A percentile compares a stretch with the other conserved stretches of the same genome.
Evolutionary conservation across 345 rosid species (phyloP).

Genomic region (Eutrema yunnanense): DNA sequence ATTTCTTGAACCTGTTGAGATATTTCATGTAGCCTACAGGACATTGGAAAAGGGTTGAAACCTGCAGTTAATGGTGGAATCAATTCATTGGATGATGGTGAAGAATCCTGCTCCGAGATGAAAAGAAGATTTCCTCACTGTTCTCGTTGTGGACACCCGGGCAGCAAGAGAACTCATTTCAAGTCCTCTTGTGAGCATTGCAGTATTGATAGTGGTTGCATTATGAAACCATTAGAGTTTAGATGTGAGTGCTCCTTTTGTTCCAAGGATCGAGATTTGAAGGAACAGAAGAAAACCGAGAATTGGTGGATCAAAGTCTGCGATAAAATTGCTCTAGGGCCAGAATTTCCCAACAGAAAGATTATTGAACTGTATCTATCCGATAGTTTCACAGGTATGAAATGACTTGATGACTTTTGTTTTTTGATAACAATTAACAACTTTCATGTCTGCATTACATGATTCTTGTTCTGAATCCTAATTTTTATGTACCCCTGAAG

Average conservation of each 20-base stretch:
- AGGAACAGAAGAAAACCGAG: slow-evolving; percentile 52
- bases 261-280: slow-evolving; percentile 42
- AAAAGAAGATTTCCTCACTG: slow-evolving; percentile 57
- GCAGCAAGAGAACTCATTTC: slow-evolving; percentile 59
- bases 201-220: slow-evolving; percentile 44
- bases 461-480: slow-evolving; percentile 5
- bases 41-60: slow-evolving; percentile 46
- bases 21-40: slow-evolving; percentile 42
- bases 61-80: slow-evolving; percentile 26
- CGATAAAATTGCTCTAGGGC: slow-evolving; percentile 47
- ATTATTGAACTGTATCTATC: slow-evolving; percentile 66
- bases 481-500: slow-evolving; percentile 7
- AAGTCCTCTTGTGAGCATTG: slow-evolving; percentile 66
- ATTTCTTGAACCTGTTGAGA: background rate
- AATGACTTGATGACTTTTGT: background rate
- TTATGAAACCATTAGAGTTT: slow-evolving; percentile 51
- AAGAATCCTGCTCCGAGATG: slow-evolving; percentile 28
- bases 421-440: no score
- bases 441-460: background rate
- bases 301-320: slow-evolving; percentile 72
- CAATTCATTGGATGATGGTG: slow-evolving; percentile 29
- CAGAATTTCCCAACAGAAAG: slow-evolving; percentile 61
- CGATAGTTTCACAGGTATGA: slow-evolving; percentile 37
- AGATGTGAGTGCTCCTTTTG: slow-evolving; percentile 64
- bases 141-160: slow-evolving; percentile 89